Base-by-base conservation (phyloP, 129 eudicot species). In the Saussurea involucrata region DNA sequence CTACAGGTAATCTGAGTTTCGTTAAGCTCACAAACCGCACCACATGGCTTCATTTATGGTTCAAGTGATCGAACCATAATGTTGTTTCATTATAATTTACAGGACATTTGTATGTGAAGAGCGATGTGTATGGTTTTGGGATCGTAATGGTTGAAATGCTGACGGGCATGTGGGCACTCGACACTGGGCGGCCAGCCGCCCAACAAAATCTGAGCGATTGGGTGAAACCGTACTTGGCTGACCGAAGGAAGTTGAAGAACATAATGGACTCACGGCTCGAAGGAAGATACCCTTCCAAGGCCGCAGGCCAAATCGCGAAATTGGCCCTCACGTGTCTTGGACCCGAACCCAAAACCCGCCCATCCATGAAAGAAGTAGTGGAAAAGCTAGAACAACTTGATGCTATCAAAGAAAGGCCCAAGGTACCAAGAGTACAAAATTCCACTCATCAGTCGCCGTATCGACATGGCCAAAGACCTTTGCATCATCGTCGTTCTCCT, bases 81-180 rank as follows among this genome's bases (percentile, higher is more conserved):
- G 20, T n/a, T 5, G 7, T 36, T 55, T 17, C 8, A 4, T 53
- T 73, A 9, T 69, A 53, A 40, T 34, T n/a, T 42, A 28, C 76
- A 84, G 87, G 87, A 53, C 87, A 84, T 71, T 57, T 84, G 71
- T 84, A 84, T 29, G 87, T 84, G 42, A 84, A 84, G 76, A 84
- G 87, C 36, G 87, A 84, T 24, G 87, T 84, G 17, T 84, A 84
- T 5, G 87, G 87, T 55, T 80, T 84, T 80, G 87, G 87, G 27
- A 74, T 84, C 20, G 87, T 84, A 1, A 72, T 84, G 68, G 84
- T 80, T 22, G 87, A 84, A 57, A 76, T 84, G 85, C 72, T 84
- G 25, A 84, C 85, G 24, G 87, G 87, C 18, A 5, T 84, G 58
- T 82, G 87, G 21, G 87, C 85, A 57, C 79, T 84, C 0, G 87